Evolutionary conservation across 1,284 basidiomycete species (phyloP), one percentile per base, ranked within the genome.

Genomic region (Heterobasidion occidentale): DNA sequence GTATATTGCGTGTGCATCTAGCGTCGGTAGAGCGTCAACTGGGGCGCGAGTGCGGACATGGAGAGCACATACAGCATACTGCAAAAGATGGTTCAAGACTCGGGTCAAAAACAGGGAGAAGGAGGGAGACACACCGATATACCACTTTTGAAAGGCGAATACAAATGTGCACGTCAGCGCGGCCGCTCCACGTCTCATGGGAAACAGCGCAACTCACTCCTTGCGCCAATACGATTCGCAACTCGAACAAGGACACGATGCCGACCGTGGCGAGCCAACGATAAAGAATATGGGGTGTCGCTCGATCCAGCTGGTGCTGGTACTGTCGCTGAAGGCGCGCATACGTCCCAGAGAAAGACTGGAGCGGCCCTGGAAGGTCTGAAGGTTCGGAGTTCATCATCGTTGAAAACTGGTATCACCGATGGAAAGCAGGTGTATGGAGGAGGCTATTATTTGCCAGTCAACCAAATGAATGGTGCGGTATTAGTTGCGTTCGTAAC

Each of bases 1-100:
- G 74, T 96, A 97, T 66, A 97, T 97, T 45, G 90, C 92, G 61
- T 90, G 84, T 35, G 89, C 92, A 68, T 94, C 88, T 91, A 61
- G 0, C 27, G 47, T 7, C 46, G 51, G 34, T 9, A 7, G 3
- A 52, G 27, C 35, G 51, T 34, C 14, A 51, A 36, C 42, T 35
- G 42, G 42, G 58, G 17, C 17, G 11, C 11, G 36, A n/a, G 35
- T 2, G 20, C 9, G 11, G 57, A 53, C 12, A 17, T 15, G 17
- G 0, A 11, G 7, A 12, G n/a, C n/a, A 81, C 85, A 62, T 67
- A 88, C 85, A 89, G 71, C 84, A 87, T 51, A 88, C 86, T 88
- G 58, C 0, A 57, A 48, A 27, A 58, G 27, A 46, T 20, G 27
- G 6, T 36, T 4, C 50, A 59, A 19, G 52, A 53, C n/a, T 42